Evolutionary conservation across 1,284 basidiomycete genomes (phyloP).

Genomic region (Pisolithus thermaeus): DNA sequence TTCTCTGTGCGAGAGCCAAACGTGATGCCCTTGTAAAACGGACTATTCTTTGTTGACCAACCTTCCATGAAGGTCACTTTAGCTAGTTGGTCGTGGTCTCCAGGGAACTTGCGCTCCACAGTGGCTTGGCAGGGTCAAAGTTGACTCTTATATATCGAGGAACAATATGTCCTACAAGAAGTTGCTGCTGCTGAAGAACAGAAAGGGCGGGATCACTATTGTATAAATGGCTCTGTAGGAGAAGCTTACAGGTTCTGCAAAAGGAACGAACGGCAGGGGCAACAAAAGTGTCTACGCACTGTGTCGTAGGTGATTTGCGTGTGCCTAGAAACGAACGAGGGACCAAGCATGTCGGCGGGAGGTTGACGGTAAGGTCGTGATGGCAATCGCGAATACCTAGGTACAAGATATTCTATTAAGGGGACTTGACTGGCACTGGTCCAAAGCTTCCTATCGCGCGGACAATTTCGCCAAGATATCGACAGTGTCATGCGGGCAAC

Average conservation of each 20-base stretch:
- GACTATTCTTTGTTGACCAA: conserved; percentile 22
- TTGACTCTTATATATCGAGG: not conserved
- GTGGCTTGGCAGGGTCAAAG: conserved; percentile 35
- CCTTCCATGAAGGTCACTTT: conserved; percentile 91
- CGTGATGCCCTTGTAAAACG: not conserved
- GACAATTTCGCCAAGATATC: not conserved
- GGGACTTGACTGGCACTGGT: conserved; percentile 92
- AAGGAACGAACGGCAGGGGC: not conserved
- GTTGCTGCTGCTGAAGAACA: conserved; percentile 31
- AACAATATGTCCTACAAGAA: conserved; percentile 51
- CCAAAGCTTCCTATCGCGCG: conserved; percentile 55
- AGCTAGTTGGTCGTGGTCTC: conserved; percentile 69
- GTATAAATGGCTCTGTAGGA: not conserved
- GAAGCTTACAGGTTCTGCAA: not conserved
- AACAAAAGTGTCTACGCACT: conserved; percentile 36
- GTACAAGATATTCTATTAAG: conserved; percentile 76
- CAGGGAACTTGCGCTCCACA: conserved; percentile 86
- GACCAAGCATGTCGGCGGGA: not conserved
- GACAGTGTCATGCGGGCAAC: not conserved
- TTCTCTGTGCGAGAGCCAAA: conserved; percentile 53
- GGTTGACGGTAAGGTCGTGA: not conserved
- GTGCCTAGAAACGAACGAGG: conserved; percentile 37
- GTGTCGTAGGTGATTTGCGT: conserved; percentile 91
- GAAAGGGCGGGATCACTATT: too few relatives aligned
- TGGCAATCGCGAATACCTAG: conserved; percentile 37